Base-by-base conservation (phyloP, 805 yeast species). In the Blastobotrys muscicola region DNA sequence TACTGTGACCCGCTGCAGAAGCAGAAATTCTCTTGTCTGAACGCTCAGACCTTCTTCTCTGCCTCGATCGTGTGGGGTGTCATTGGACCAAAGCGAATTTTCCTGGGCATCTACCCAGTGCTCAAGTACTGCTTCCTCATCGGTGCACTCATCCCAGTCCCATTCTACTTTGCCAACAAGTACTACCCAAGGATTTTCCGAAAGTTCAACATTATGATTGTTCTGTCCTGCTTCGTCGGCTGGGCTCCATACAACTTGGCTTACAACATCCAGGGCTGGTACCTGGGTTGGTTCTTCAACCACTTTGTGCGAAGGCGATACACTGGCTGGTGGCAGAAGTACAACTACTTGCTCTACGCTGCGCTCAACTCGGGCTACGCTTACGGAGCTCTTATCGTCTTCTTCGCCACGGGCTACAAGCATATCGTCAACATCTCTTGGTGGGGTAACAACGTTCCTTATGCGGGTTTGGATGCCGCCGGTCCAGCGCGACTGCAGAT, bases 311-410 rank as follows among this genome's bases (percentile, higher is more conserved):
- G 69, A 42, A 59, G 61, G 41, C 56, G 64, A 44, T 72, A 69
- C 50, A 55, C 67, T 10, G 54, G 61, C 14, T 72, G 77, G 78
- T 72, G 76, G 76, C 72, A 70, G 45, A 71, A 70, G 57, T 73
- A 72, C 56, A 71, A 72, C 52, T 73, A 72, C 51, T 65, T 73
- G 10, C 54, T 72, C 43, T 66, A 71, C 35, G 66, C 74, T 45
- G 74, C 72, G 1, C 55, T 72, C 10, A 67, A 71, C 3, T 72
- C 75, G 2, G 77, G 76, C 1, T 67, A 68, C n/a, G 76, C 76
- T 1, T 68, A 70, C 48, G 64, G 72, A 43, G 73, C 74, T 0
- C 56, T 73, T 39, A 39, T 71, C 38, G 64, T 69, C 20, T 72
- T 73, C 55, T 68, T 70, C 51, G 59, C 68, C 0, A 68, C 67